Conservation (phyloP, 208 protist genomes). For the Leishmania gerbilli region DNA sequence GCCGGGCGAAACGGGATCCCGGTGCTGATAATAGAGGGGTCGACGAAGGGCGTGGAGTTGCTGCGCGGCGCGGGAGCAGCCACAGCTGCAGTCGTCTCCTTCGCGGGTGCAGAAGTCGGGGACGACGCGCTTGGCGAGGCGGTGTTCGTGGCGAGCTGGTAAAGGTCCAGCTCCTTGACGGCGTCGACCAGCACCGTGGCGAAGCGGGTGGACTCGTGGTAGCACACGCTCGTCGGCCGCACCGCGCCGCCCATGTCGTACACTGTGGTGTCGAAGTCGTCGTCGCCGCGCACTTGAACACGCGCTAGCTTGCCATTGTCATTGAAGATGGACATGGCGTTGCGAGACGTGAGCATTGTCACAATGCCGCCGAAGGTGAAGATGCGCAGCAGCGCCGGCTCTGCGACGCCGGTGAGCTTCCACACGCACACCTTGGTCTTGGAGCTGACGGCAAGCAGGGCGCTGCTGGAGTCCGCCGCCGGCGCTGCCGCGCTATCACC, state of each 20-base stretch:
- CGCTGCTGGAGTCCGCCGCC: conserved; percentile 28
- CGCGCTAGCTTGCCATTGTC: conserved; percentile 41
- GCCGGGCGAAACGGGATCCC: conserved; percentile 25
- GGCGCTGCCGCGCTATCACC: conserved; percentile 11
- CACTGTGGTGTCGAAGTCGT: conserved; percentile 32
- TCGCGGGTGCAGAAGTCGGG: neutral
- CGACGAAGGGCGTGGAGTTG: conserved; percentile 17
- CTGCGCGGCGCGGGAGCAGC: neutral
- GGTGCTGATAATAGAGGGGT: conserved; percentile 42
- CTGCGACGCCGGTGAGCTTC: conserved; percentile 63
- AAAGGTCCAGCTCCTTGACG: conserved; percentile 41
- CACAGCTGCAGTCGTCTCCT: conserved; percentile 7
- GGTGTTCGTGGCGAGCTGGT: conserved; percentile 38
- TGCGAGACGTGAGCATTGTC: conserved; percentile 58
- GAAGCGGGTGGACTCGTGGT: conserved; percentile 53
- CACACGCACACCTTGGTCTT: conserved; percentile 59
- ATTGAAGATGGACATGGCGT: conserved; percentile 83
- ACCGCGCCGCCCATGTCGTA: conserved; percentile 37
- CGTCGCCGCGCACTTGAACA: conserved; percentile 36
- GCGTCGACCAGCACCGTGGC: conserved; percentile 44
- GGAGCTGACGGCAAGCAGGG: conserved; percentile 62
- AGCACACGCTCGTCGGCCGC: conserved; percentile 61
- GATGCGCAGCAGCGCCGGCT: conserved; percentile 69
- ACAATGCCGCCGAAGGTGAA: conserved; percentile 66
- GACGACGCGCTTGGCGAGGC: conserved; percentile 6